Percentiles rank a stretch among this genome's conserved stretches.
Conservation (phyloP, 139 green algal species). For the Volvox reticuliferus region DNA sequence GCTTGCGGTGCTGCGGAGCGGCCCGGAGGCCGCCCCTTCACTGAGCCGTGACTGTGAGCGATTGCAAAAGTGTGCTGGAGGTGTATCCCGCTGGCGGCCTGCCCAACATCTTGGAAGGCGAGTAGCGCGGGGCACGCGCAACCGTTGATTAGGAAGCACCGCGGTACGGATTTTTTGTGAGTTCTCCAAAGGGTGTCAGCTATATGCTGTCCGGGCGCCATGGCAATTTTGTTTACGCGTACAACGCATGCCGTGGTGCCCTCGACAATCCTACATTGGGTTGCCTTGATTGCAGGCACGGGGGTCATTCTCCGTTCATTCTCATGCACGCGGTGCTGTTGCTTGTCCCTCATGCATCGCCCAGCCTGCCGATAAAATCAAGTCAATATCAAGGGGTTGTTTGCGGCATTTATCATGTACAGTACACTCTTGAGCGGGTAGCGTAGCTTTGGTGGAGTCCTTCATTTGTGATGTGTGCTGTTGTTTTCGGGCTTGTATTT, state of each 20-base stretch:
- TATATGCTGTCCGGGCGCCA: slow-evolving; percentile 41
- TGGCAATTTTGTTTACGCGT: slow-evolving; percentile 46
- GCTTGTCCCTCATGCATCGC: slow-evolving; percentile 30
- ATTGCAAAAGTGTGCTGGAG: slow-evolving; percentile 20
- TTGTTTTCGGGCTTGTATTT: slow-evolving; percentile 39
- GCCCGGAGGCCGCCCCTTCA: neutral
- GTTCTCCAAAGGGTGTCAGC: slow-evolving; percentile 30
- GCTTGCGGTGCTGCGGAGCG: slow-evolving; percentile 1
- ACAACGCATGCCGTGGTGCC: slow-evolving; percentile 23
- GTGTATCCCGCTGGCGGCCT: neutral
- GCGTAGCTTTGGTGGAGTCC: slow-evolving; percentile 17
- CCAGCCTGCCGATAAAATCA: slow-evolving; percentile 43
- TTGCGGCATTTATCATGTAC: slow-evolving; percentile 43
- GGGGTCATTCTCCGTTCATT: slow-evolving; percentile 16
- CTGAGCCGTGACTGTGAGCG: slow-evolving; percentile 42
- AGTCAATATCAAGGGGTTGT: slow-evolving; percentile 30
- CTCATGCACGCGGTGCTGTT: slow-evolving; percentile 18
- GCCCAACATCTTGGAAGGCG: slow-evolving; percentile 41
- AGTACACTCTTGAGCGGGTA: slow-evolving; percentile 39
- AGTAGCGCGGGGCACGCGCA: slow-evolving; percentile 14
- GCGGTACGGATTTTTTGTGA: slow-evolving; percentile 37
- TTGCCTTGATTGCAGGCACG: slow-evolving; percentile 50
- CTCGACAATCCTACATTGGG: slow-evolving; percentile 21
- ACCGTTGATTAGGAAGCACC: neutral
- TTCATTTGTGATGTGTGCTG: slow-evolving; percentile 12